Evolutionary conservation across 495 filamentous ascomycete species (phyloP).

Genomic region (Eremomyces bilateralis): DNA sequence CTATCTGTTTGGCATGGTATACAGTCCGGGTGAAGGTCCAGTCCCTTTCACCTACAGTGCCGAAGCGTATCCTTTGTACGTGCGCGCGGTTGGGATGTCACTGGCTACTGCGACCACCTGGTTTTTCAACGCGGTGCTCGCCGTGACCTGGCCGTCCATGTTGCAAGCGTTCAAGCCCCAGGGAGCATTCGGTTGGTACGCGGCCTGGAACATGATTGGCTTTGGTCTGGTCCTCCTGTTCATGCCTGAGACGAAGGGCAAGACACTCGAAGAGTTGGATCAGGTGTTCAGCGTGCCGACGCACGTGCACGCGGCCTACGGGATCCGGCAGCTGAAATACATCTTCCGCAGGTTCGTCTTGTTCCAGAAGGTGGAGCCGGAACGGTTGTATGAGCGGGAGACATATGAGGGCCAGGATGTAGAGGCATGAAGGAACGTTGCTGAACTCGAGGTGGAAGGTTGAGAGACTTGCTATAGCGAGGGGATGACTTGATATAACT

Average conservation of each 20-base stretch:
- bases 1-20: slow-evolving; percentile 54
- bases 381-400: background rate
- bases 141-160: slow-evolving; percentile 42
- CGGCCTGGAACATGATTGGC: slow-evolving; percentile 23
- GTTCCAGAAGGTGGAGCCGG: background rate
- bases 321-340: background rate
- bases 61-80: slow-evolving; percentile 60
- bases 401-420: no score
- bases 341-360: background rate
- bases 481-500: no score
- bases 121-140: slow-evolving; percentile 46
- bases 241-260: slow-evolving; percentile 11
- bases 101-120: slow-evolving; percentile 43
- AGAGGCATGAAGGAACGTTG: no score
- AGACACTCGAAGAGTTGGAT: slow-evolving; percentile 14
- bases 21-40: slow-evolving; percentile 61
- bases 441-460: no score
- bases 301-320: slow-evolving; percentile 16
- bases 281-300: slow-evolving; percentile 11
- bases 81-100: slow-evolving; percentile 24
- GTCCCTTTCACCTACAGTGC: slow-evolving; percentile 73
- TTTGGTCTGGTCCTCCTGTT: slow-evolving; percentile 5
- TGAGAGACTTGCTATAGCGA: no score
- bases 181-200: slow-evolving; percentile 42
- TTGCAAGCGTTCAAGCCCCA: slow-evolving; percentile 28